Evolutionary conservation across 305 asterid species (phyloP).

Genomic region (Andrographis paniculata): DNA sequence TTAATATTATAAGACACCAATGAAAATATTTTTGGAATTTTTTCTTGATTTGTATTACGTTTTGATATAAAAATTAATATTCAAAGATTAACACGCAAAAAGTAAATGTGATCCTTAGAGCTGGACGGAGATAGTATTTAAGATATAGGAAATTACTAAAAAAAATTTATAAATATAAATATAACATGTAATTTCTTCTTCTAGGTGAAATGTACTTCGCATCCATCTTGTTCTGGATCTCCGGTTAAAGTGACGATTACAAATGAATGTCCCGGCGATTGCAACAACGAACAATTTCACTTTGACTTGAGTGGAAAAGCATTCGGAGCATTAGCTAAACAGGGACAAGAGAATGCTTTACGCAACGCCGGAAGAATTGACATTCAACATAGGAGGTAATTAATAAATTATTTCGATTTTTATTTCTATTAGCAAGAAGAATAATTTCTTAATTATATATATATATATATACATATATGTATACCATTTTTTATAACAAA

Average conservation of each 20-base stretch:
- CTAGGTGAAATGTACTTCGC: conserved; percentile 41
- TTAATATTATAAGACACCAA: too few species aligned
- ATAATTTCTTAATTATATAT: not conserved
- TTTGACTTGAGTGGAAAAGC: conserved; percentile 59
- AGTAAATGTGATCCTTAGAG: too few species aligned
- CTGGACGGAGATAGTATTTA: too few species aligned
- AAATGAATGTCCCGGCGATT: conserved; percentile 45
- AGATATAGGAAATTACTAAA: too few species aligned
- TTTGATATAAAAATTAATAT: too few species aligned
- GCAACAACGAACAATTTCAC: conserved; percentile 29
- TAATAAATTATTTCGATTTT: not conserved
- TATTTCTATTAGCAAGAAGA: not conserved
- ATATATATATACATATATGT: not conserved
- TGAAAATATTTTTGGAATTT: too few species aligned
- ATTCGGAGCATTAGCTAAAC: conserved; percentile 34
- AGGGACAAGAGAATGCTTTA: conserved; percentile 9
- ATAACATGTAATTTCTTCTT: too few species aligned
- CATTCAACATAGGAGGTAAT: conserved; percentile 32
- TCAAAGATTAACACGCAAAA: too few species aligned
- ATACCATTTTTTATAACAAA: too few species aligned
- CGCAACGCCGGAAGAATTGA: conserved; percentile 36
- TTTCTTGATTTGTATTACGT: too few species aligned
- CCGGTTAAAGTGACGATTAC: conserved; percentile 44
- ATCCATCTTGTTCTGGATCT: conserved; percentile 37
- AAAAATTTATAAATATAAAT: too few species aligned